Percentiles rank a stretch among this genome's conserved stretches.
phyloP scores from a whole-genome alignment of 768 basidiomycete species.

The Collybia sordida region DNA sequence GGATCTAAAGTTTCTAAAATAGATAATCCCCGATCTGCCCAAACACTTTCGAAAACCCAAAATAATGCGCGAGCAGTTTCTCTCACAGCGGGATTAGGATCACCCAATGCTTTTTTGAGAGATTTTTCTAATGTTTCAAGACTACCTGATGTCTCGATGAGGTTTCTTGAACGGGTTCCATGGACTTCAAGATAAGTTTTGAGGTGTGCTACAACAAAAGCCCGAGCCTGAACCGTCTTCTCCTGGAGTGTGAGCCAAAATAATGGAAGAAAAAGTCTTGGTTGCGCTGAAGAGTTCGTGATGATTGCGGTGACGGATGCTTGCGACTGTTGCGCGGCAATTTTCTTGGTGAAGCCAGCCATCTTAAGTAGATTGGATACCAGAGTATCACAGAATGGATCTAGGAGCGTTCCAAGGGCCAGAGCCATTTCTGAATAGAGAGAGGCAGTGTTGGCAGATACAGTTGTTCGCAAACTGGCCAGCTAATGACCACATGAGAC shows the following conservation, averaged over 20 bases:
- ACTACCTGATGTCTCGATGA: conserved; percentile 69
- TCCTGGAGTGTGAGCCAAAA: conserved; percentile 73
- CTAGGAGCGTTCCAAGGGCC: conserved; percentile 65
- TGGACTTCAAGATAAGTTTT: conserved; percentile 76
- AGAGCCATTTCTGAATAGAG: conserved; percentile 75
- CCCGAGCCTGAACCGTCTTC: conserved; percentile 76
- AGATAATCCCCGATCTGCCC: conserved; percentile 64
- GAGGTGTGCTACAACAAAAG: conserved; percentile 66
- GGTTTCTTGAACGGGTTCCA: conserved; percentile 55
- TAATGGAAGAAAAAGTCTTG: conserved; percentile 66
- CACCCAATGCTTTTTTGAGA: conserved; percentile 70
- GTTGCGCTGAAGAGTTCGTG: conserved; percentile 64
- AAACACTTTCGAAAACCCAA: conserved; percentile 79
- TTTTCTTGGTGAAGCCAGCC: conserved; percentile 91
- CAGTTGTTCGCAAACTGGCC: conserved; percentile 87
- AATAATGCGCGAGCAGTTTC: conserved; percentile 72
- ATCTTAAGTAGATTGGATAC: conserved; percentile 80
- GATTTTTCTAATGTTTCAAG: conserved; percentile 73
- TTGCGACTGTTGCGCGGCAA: conserved; percentile 86
- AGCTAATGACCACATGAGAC: conserved; percentile 47
- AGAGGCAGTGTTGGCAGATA: conserved; percentile 73
- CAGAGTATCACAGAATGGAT: conserved; percentile 77
- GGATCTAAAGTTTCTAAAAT: conserved; percentile 71
- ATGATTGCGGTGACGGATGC: conserved; percentile 67
- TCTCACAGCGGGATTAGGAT: conserved; percentile 78